A percentile compares a stretch with the other conserved stretches of the same genome.
Evolutionary conservation across 2,329 filamentous ascomycete species (phyloP).

Genomic region (Colletotrichum sp.): DNA sequence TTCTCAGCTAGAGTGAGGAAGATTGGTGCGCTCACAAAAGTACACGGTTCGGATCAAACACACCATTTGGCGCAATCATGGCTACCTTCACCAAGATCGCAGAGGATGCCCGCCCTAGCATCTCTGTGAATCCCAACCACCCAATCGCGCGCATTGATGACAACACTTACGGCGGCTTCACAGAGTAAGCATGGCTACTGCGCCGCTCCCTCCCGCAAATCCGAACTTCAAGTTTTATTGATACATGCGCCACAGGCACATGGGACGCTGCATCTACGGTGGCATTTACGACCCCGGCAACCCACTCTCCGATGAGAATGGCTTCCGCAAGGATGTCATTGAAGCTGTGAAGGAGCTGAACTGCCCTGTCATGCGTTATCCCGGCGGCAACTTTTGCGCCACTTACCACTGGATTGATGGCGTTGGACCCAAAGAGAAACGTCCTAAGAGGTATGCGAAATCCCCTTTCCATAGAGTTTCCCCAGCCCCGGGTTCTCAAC

Average conservation of each 20-base stretch:
- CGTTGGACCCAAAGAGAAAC: conserved; percentile 73
- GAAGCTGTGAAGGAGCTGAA: conserved; percentile 75
- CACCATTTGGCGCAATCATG: conserved; percentile 50
- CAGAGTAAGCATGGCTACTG: conserved; percentile 63
- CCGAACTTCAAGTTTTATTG: background rate
- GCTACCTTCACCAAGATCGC: conserved; percentile 74
- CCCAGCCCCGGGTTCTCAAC: background rate
- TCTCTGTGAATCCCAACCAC: conserved; percentile 68
- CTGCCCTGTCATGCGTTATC: conserved; percentile 79
- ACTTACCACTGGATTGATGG: conserved; percentile 89
- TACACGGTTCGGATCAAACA: background rate
- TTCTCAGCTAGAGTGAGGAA: background rate
- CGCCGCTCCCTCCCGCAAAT: background rate
- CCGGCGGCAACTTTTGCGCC: conserved; percentile 83
- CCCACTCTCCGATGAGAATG: conserved; percentile 73
- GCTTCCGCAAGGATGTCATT: conserved; percentile 82
- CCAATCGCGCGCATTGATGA: conserved; percentile 77
- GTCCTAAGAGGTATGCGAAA: conserved; percentile 51
- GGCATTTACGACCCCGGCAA: conserved; percentile 83
- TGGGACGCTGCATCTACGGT: conserved; percentile 88
- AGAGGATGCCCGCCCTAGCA: conserved; percentile 65
- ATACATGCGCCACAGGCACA: conserved; percentile 63
- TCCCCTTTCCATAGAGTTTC: background rate
- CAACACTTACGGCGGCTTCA: conserved; percentile 85
- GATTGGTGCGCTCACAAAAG: background rate